phyloP scores from a whole-genome alignment of 1,139 yeast genomes.

The Candida frijolesensis region DNA sequence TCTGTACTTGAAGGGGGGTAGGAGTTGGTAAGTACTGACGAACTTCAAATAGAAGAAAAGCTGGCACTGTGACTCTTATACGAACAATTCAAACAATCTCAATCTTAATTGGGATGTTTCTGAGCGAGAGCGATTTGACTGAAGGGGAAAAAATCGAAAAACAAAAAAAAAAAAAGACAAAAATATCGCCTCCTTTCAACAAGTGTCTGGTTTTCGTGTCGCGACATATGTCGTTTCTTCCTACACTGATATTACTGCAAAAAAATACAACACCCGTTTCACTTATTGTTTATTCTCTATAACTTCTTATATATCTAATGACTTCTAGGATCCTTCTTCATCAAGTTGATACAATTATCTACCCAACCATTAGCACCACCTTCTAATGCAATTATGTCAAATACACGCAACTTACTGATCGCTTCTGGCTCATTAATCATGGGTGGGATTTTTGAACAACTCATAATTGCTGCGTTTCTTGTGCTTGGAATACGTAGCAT shows the following conservation, averaged over 20 bases:
- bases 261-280: too few relatives aligned
- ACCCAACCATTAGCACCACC: constrained; percentile 96
- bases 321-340: constrained; percentile 52
- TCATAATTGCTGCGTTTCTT: constrained; percentile 87
- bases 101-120: not conserved
- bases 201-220: not conserved
- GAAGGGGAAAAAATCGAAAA: not conserved
- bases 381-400: constrained; percentile 64
- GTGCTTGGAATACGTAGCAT: constrained; percentile 94
- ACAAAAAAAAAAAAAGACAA: not conserved
- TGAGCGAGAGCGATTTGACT: not conserved
- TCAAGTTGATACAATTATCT: constrained; percentile 68
- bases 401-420: constrained; percentile 39
- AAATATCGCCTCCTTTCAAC: constrained; percentile 1
- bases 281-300: too few relatives aligned
- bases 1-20: not conserved
- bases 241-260: not conserved
- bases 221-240: constrained; percentile 1
- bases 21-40: not conserved
- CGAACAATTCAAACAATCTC: not conserved
- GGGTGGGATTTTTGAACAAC: constrained; percentile 41
- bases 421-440: constrained; percentile 25
- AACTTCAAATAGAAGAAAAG: not conserved
- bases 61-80: too few relatives aligned
- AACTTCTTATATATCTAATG: constrained; percentile 26